phyloP scores from a whole-genome alignment of 1,284 basidiomycete species.

The Polyporus tsugae region DNA sequence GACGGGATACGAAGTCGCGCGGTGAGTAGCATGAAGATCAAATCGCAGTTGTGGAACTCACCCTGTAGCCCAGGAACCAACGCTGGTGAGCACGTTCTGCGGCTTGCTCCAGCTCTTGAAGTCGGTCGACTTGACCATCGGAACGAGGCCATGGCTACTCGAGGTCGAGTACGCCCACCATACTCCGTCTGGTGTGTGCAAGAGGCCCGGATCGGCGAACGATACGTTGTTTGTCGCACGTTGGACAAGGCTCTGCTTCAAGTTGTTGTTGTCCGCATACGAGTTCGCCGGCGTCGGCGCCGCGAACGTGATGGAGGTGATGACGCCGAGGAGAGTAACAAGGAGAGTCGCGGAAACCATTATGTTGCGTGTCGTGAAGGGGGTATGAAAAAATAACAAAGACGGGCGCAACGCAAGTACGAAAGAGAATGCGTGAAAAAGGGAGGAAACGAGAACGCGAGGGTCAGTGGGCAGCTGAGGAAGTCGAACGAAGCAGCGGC shows the following conservation, averaged over 20 bases:
- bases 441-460: background rate
- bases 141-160: conserved; percentile 8
- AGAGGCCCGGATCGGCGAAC: background rate
- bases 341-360: conserved; percentile 1
- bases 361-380: background rate
- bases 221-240: conserved; percentile 10
- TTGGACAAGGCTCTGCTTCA: background rate
- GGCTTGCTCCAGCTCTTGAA: conserved; percentile 9
- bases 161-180: conserved; percentile 21
- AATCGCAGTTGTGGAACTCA: background rate
- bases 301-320: background rate
- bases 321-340: background rate
- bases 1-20: background rate
- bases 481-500: background rate
- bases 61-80: conserved; percentile 2
- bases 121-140: conserved; percentile 12
- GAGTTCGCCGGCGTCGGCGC: background rate
- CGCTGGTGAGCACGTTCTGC: background rate
- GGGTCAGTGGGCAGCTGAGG: background rate
- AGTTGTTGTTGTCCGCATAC: background rate
- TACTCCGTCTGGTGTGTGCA: conserved; percentile 1
- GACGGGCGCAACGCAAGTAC: background rate
- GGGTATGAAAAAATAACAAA: background rate
- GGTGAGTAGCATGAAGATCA: too few species aligned
- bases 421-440: background rate